phyloP scores from a whole-genome alignment of 108 stramenopile species.

The Fragilariopsis cylindrus region DNA sequence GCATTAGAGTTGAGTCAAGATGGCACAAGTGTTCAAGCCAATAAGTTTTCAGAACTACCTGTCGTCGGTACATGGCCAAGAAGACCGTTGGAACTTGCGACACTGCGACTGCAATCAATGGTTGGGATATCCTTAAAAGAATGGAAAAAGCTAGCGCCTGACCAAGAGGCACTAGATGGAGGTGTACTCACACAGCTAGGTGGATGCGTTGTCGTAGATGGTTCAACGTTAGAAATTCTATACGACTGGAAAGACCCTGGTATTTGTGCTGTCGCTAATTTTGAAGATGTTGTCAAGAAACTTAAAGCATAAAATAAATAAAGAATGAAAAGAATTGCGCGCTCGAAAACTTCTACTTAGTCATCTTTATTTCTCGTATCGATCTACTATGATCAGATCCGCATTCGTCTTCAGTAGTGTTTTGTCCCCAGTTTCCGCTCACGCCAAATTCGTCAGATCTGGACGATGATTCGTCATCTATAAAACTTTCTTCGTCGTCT shows the following conservation, averaged over 20 bases:
- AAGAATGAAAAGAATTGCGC: too few relatives aligned
- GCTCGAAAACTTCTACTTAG: neutral
- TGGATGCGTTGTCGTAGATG: slow-evolving; percentile 68
- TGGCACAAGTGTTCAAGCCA: slow-evolving; percentile 49
- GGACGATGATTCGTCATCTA: slow-evolving; percentile 5
- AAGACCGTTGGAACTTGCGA: slow-evolving; percentile 87
- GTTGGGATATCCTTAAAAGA: slow-evolving; percentile 79
- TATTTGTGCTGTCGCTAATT: slow-evolving; percentile 87
- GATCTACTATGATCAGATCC: neutral
- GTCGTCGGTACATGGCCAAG: slow-evolving; percentile 85
- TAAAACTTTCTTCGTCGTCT: slow-evolving; percentile 18
- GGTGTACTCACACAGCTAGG: slow-evolving; percentile 89
- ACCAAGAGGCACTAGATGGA: slow-evolving; percentile 60
- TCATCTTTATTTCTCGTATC: slow-evolving; percentile 1
- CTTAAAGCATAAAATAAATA: slow-evolving; percentile 11
- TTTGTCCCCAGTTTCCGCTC: slow-evolving; percentile 31
- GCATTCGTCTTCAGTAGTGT: neutral
- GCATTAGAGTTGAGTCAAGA: slow-evolving; percentile 64
- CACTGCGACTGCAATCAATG: slow-evolving; percentile 89
- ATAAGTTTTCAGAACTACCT: slow-evolving; percentile 81
- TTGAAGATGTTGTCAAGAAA: slow-evolving; percentile 77
- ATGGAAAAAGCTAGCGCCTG: slow-evolving; percentile 81
- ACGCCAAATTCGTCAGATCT: slow-evolving; percentile 25
- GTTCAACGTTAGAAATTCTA: slow-evolving; percentile 34
- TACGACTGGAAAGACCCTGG: slow-evolving; percentile 86